Conservation (phyloP, 108 stramenopile species). For the Pseudonitzschia pungens region DNA sequence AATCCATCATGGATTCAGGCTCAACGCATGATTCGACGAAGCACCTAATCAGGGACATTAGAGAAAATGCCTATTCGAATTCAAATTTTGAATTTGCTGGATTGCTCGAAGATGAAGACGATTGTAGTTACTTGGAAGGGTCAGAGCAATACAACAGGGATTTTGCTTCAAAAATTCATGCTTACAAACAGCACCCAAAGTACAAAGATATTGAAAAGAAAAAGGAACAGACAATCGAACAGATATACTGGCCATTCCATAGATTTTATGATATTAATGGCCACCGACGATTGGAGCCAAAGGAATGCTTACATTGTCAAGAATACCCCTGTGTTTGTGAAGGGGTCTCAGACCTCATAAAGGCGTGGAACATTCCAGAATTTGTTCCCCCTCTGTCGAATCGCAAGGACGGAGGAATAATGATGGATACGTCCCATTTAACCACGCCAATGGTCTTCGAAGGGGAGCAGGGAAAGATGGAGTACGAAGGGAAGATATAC, state of each 20-base stretch:
- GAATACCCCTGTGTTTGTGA: slow-evolving; percentile 34
- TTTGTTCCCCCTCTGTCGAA: slow-evolving; percentile 74
- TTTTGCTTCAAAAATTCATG: slow-evolving; percentile 12
- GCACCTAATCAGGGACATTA: slow-evolving; percentile 83
- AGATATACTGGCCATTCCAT: slow-evolving; percentile 90
- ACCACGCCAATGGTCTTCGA: slow-evolving; percentile 49
- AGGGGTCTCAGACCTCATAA: slow-evolving; percentile 21
- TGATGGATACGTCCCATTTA: slow-evolving; percentile 76
- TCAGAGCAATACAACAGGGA: slow-evolving; percentile 23
- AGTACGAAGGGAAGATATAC: slow-evolving; percentile 84
- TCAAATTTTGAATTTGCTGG: slow-evolving; percentile 30
- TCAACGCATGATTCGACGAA: slow-evolving; percentile 19
- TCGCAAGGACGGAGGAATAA: slow-evolving; percentile 83
- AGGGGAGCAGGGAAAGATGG: slow-evolving; percentile 48
- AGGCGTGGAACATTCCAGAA: slow-evolving; percentile 45
- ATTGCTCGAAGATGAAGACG: slow-evolving; percentile 71
- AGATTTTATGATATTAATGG: slow-evolving; percentile 77
- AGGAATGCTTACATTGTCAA: slow-evolving; percentile 23
- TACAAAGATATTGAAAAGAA: slow-evolving; percentile 52
- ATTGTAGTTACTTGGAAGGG: slow-evolving; percentile 78
- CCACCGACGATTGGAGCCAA: slow-evolving; percentile 60
- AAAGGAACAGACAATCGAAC: slow-evolving; percentile 75
- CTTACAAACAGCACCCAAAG: slow-evolving; percentile 19
- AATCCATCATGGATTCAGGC: neutral
- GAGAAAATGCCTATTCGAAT: slow-evolving; percentile 67